Conservation (phyloP, 2,329 filamentous ascomycete species). For the Pseudogymnoascus sp. region DNA sequence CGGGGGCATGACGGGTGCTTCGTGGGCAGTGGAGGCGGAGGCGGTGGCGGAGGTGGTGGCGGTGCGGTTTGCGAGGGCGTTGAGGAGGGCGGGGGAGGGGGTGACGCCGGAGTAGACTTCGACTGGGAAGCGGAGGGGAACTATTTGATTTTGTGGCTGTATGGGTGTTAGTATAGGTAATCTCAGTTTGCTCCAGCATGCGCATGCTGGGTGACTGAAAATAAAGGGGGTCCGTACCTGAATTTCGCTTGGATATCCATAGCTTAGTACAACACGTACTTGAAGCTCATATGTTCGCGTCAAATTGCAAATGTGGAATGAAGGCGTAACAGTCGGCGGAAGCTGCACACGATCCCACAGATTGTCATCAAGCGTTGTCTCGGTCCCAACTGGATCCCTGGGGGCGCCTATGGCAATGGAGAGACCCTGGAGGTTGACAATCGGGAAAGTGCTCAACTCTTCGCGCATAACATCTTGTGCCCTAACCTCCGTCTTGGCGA, state of each 20-base stretch:
- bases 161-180: conserved; percentile 14
- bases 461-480: conserved; percentile 67
- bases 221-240: conserved; percentile 18
- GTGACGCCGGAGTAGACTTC: conserved; percentile 82
- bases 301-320: conserved; percentile 85
- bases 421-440: conserved; percentile 66
- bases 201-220: neutral
- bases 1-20: conserved; percentile 11
- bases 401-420: conserved; percentile 60
- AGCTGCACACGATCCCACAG: conserved; percentile 67
- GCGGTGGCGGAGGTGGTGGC: conserved; percentile 8
- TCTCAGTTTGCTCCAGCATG: neutral
- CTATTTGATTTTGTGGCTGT: conserved; percentile 64
- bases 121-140: conserved; percentile 72
- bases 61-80: conserved; percentile 44
- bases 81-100: conserved; percentile 68
- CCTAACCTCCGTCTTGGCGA: conserved; percentile 71
- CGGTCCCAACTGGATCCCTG: conserved; percentile 52
- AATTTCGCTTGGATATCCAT: conserved; percentile 50
- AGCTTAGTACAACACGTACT: conserved; percentile 68
- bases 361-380: conserved; percentile 60
- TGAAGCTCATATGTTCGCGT: conserved; percentile 76
- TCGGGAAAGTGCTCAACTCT: conserved; percentile 68
- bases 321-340: conserved; percentile 80
- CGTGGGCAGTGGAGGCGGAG: neutral